Evolutionary conservation across 306 rosid species (phyloP).

Genomic region (Mimosa bimucronata): DNA sequence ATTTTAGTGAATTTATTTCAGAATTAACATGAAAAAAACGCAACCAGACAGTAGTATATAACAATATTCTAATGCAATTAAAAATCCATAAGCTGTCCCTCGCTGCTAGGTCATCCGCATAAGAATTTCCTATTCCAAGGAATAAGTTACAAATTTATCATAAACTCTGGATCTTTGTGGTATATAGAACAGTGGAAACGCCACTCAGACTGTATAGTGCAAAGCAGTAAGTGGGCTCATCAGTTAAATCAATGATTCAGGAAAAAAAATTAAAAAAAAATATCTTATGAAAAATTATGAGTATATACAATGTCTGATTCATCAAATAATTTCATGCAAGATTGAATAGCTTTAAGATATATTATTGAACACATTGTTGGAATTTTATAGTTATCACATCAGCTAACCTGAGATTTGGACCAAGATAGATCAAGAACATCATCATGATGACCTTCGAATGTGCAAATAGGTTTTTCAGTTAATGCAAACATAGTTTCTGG

Average conservation of each 20-base stretch:
- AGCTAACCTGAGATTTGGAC: slow-evolving; percentile 98
- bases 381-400: slow-evolving; percentile 31
- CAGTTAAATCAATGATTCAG: not conserved
- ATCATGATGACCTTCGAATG: slow-evolving; percentile 81
- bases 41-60: slow-evolving; percentile 13
- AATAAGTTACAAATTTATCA: not conserved
- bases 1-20: not conserved
- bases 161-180: not conserved
- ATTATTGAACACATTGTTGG: slow-evolving; percentile 1
- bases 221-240: not conserved
- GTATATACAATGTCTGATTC: slow-evolving; percentile 7
- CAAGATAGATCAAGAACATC: slow-evolving; percentile 98
- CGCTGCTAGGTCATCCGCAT: slow-evolving; percentile 26
- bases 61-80: slow-evolving; percentile 11
- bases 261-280: not conserved
- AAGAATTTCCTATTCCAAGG: slow-evolving; percentile 20
- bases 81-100: slow-evolving; percentile 24
- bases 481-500: slow-evolving; percentile 81
- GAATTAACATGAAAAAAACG: not conserved
- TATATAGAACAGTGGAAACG: slow-evolving; percentile 14
- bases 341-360: slow-evolving; percentile 20
- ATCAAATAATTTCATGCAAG: slow-evolving; percentile 19
- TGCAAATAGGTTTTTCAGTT: slow-evolving; percentile 83
- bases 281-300: not conserved
- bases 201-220: slow-evolving; percentile 9